Conservation (phyloP, 768 basidiomycete species). For the Lactarius akahatsu region DNA sequence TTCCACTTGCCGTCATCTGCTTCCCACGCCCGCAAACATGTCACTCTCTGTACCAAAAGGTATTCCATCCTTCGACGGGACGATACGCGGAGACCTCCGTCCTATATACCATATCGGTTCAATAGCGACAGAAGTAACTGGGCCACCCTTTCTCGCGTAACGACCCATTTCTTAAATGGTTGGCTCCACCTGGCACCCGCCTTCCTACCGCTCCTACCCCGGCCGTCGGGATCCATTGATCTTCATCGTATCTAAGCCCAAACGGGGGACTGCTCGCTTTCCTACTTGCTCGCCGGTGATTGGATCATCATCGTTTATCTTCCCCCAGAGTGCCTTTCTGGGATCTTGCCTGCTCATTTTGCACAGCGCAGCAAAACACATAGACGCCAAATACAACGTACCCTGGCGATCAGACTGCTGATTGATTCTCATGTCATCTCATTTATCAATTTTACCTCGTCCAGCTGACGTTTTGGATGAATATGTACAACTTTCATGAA, state of each 20-base stretch:
- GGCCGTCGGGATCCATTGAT: not conserved
- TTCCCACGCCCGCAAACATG: conserved; percentile 3
- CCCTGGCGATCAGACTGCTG: not conserved
- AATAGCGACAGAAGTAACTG: not conserved
- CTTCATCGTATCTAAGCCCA: not conserved
- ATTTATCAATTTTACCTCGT: not conserved
- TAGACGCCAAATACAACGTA: not conserved
- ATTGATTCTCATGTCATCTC: not conserved
- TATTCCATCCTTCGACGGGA: not conserved
- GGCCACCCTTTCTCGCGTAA: not conserved
- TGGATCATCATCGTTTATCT: conserved; percentile 12
- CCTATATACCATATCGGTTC: not conserved
- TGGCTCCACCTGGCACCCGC: not conserved
- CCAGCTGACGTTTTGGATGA: not conserved
- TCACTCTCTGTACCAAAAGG: not conserved
- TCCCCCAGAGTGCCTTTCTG: conserved; percentile 4
- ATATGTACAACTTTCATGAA: not conserved
- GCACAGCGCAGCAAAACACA: not conserved
- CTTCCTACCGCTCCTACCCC: not conserved
- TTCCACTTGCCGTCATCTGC: not conserved
- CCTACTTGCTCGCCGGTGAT: conserved; percentile 3
- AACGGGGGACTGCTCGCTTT: not conserved
- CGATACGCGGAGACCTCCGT: not conserved
- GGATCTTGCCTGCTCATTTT: not conserved
- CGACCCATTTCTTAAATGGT: not conserved